Evolutionary conservation across 2,329 filamentous ascomycete genomes (phyloP), one percentile per base, ranked within the genome.

Genomic region (Xylariales sp.): DNA sequence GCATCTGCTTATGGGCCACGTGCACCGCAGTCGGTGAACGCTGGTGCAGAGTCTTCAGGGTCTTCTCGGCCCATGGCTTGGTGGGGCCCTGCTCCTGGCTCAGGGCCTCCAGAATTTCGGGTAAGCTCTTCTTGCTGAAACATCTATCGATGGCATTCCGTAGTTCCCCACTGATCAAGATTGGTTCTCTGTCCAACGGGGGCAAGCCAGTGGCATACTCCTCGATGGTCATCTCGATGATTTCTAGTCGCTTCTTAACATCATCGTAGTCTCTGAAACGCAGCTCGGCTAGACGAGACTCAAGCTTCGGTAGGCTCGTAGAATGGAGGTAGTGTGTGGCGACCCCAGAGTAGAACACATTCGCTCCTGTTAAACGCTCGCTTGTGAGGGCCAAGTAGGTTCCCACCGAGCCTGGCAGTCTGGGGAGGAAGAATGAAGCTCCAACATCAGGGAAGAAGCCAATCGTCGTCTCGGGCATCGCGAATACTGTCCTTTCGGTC

Each of bases 361-460:
- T 87, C 10, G 83, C 84, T 31, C 93, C 93, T 46, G 75, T 82
- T 48, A 98, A 69, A 48, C 80, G 78, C 58, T 91, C 85, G 58
- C 89, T 93, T 6, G 93, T 98, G 49, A 98, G 73, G 15, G 89
- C 93, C 31, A 98, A 81, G 65, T 97, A 98, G 15, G 87, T 95
- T 43, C 93, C 93, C 42, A 95, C 67, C 45, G 82, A 72, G 37
- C 93, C 93, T 55, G 94, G 82, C 73, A 98, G 82, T 48, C 89
- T 78, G 12, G 93, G 88, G 40, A 98, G 73, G 74, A 97, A 97
- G 72, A 97, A 98, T 9, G 88, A 94, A 22, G 85, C 94, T 46
- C 93, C 93, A 36, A 98, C 93, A 58, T 98, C 94, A 5, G 94
- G 93, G 74, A 98, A 98, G 74, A 97, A 96, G 28, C 93, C 93